Evolutionary conservation across 2,329 filamentous ascomycete species (phyloP).

Genomic region (Diaporthe sp.): DNA sequence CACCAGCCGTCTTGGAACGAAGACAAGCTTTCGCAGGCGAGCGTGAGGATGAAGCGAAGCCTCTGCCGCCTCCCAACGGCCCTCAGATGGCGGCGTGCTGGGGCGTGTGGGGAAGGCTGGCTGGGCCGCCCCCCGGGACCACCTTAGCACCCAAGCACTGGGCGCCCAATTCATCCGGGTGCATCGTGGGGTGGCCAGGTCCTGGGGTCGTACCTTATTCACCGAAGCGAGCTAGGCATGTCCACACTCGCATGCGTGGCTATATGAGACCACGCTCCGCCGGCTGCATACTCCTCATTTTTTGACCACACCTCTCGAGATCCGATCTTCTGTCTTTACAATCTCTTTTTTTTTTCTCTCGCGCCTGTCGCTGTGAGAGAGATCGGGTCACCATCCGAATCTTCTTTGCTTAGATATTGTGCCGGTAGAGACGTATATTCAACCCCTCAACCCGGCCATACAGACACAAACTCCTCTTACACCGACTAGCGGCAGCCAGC

Average conservation of each 20-base stretch:
- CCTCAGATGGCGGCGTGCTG: conserved; percentile 18
- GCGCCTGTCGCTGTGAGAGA: background rate
- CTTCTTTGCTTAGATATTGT: background rate
- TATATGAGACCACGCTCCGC: conserved; percentile 20
- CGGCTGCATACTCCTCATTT: background rate
- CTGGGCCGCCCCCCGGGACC: conserved; percentile 11
- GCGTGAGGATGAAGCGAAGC: conserved; percentile 6
- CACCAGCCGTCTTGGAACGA: conserved; percentile 27
- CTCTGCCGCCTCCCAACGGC: conserved; percentile 13
- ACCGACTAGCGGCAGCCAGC: conserved; percentile 21
- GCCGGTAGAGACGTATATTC: conserved; percentile 2
- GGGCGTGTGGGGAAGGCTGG: conserved; percentile 21
- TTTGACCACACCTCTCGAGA: background rate
- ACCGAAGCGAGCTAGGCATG: conserved; percentile 25
- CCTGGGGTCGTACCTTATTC: conserved; percentile 7
- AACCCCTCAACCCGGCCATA: conserved; percentile 7
- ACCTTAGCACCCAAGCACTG: conserved; percentile 12
- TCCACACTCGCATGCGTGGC: conserved; percentile 1
- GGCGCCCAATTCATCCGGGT: conserved; percentile 26
- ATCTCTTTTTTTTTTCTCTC: background rate
- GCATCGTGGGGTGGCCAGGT: conserved; percentile 26
- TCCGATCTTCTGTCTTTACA: background rate
- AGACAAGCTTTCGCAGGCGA: conserved; percentile 25
- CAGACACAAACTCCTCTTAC: conserved; percentile 5
- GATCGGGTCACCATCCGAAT: background rate